These are phyloP conservation scores for Avena eriantha DNA, from an alignment of 176 grass and related monocot species.

Conservation along the genomic window DNA sequence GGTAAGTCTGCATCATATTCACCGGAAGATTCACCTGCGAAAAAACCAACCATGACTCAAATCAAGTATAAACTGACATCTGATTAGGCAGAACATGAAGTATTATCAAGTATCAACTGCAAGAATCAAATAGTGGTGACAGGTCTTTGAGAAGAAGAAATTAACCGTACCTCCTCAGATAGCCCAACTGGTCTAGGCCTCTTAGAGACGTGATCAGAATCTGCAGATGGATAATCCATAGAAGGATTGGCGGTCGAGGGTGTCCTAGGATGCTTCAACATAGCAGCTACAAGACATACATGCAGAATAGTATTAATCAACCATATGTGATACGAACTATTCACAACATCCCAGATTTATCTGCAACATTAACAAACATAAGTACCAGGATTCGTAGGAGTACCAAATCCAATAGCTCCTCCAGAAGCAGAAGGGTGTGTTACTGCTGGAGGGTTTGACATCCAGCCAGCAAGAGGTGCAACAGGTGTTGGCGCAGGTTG, in stretches of 20 bases:
- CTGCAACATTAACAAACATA: slow-evolving; percentile 35
- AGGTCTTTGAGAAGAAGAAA: slow-evolving; percentile 28
- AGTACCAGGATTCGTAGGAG: slow-evolving; percentile 93
- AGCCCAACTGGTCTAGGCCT: slow-evolving; percentile 92
- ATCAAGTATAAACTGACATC: slow-evolving; percentile 21
- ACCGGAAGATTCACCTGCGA: slow-evolving; percentile 88
- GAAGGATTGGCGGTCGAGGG: slow-evolving; percentile 72
- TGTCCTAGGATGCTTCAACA: slow-evolving; percentile 94
- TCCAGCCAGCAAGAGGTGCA: slow-evolving; percentile 93
- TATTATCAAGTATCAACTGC: slow-evolving; percentile 12
- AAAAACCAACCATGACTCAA: slow-evolving; percentile 30
- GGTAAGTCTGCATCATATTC: slow-evolving; percentile 83
- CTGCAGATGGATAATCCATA: slow-evolving; percentile 86
- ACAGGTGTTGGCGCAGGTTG: slow-evolving; percentile 84
- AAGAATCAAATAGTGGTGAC: slow-evolving; percentile 32
- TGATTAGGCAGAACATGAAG: slow-evolving; percentile 14
- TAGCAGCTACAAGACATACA: slow-evolving; percentile 54
- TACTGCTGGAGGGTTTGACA: slow-evolving; percentile 90
- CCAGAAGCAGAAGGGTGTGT: slow-evolving; percentile 84
- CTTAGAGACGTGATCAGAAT: slow-evolving; percentile 89
- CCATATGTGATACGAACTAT: not conserved
- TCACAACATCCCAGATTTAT: slow-evolving; percentile 36
- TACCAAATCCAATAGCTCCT: slow-evolving; percentile 87
- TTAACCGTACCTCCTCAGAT: slow-evolving; percentile 79
- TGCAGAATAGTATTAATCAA: slow-evolving; percentile 34